Evolutionary conservation across 768 basidiomycete species (phyloP), one percentile per base, ranked within the genome.

Genomic region (Lepiota venenata): DNA sequence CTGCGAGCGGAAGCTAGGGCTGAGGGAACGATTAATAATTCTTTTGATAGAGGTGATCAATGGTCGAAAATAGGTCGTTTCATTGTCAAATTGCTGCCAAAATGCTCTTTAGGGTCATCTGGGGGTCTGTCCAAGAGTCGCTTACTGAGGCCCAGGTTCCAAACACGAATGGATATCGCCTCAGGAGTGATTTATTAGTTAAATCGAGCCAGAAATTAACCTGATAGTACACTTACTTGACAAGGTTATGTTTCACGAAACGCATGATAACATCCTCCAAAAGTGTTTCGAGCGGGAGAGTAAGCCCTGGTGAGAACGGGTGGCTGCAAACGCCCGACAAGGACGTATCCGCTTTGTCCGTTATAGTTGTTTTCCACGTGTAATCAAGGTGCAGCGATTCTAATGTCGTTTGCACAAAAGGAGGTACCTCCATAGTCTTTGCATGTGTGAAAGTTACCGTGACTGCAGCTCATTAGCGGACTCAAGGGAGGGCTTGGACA

Each of bases 131-230:
- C 20, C 16, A 21, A 39, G 64, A 67, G 51, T 71, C 85, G 88
- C 73, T 77, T 76, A 63, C 76, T 73, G 82, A 83, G 84, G 53
- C 53, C 10, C 47, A 18, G 22, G 74, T 67, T 2, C 90, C 90
- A 64, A 91, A 92, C 52, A 91, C 79, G 37, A 89, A 72, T 18
- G 90, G 90, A 69, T 91, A 90, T 2, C 83, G 82, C 61, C 90
- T 91, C 32, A 32, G 9, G 32, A 9, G 32, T 32, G 8, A 32
- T 32, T 32, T 11, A 32, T 32, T 32, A 32, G 15, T 35, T 11
- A 35, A 10, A 25, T 32, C 52, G 29, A 36, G 41, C 60, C 29
- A 39, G 58, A 48, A 35, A 32, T 18, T 48, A 42, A 64, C 18
- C 29, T 15, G 16, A 51, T 35, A 48, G 35, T 29, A 58, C 45